Conservation (phyloP, 345 rosid genomes). For the Clausena lansium region DNA sequence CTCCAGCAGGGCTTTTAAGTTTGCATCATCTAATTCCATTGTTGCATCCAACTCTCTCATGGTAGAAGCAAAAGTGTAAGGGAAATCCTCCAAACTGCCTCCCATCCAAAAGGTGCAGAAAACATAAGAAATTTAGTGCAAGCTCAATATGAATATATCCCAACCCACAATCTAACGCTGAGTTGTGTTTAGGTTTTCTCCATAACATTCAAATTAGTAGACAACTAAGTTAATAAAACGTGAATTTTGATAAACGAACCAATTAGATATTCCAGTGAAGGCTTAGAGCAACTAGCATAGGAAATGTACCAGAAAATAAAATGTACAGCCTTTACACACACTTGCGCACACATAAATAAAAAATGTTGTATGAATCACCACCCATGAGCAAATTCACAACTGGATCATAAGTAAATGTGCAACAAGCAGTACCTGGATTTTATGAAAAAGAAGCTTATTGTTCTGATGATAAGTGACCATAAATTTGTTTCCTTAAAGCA, state of each 20-base stretch:
- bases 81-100: conserved; percentile 68
- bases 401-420: neutral
- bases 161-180: neutral
- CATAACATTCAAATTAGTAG: neutral
- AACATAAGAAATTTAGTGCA: conserved; percentile 20
- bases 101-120: conserved; percentile 3
- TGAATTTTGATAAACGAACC: neutral
- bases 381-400: neutral
- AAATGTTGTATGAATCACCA: neutral
- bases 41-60: conserved; percentile 54
- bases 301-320: neutral
- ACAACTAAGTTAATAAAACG: neutral
- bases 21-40: conserved; percentile 50
- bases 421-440: conserved; percentile 52
- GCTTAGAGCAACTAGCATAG: neutral
- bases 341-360: neutral
- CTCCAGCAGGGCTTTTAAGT: conserved; percentile 46
- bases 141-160: neutral
- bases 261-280: neutral
- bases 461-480: conserved; percentile 70
- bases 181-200: neutral
- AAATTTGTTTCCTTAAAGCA: conserved; percentile 28
- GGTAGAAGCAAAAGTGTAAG: conserved; percentile 57
- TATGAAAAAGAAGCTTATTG: conserved; percentile 66
- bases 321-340: neutral